Conservation (phyloP, 1,139 yeast genomes). For the Protomyces inouyei region DNA sequence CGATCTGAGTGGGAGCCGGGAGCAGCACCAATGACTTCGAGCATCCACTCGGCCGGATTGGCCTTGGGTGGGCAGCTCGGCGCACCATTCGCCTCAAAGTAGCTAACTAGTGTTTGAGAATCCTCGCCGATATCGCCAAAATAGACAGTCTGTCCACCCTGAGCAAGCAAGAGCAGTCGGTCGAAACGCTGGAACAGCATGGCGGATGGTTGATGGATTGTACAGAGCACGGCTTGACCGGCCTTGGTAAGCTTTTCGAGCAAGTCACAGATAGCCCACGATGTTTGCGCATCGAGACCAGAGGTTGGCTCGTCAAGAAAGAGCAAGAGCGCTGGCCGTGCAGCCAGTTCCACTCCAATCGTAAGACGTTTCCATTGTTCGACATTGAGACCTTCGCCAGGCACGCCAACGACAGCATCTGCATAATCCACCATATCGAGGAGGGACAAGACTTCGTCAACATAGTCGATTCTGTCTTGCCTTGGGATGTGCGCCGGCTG, state of each 20-base stretch:
- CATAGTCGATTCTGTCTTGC: constrained; percentile 53
- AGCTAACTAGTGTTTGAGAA: constrained; percentile 49
- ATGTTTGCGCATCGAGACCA: constrained; percentile 57
- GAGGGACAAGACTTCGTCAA: constrained; percentile 53
- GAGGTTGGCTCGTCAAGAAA: constrained; percentile 58
- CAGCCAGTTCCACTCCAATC: constrained; percentile 59
- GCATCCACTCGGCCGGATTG: constrained; percentile 64
- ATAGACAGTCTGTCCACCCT: constrained; percentile 62
- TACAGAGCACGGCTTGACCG: constrained; percentile 56
- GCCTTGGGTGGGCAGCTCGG: constrained; percentile 47
- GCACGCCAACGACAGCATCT: constrained; percentile 57
- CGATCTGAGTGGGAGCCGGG: constrained; percentile 37
- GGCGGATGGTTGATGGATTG: constrained; percentile 58
- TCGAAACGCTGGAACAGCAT: constrained; percentile 53
- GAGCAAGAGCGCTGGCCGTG: constrained; percentile 51
- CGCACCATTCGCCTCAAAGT: constrained; percentile 57
- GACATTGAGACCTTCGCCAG: constrained; percentile 56
- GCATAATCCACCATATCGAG: constrained; percentile 59
- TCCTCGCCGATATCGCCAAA: constrained; percentile 61
- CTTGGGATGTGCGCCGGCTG: constrained; percentile 50
- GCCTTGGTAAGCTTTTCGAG: constrained; percentile 51
- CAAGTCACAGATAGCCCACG: constrained; percentile 54
- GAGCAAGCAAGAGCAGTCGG: constrained; percentile 47
- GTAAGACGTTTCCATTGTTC: constrained; percentile 64
- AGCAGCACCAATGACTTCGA: constrained; percentile 61